Evolutionary conservation across 768 basidiomycete species (phyloP).

Genomic region (Pleurotus pulmonarius): DNA sequence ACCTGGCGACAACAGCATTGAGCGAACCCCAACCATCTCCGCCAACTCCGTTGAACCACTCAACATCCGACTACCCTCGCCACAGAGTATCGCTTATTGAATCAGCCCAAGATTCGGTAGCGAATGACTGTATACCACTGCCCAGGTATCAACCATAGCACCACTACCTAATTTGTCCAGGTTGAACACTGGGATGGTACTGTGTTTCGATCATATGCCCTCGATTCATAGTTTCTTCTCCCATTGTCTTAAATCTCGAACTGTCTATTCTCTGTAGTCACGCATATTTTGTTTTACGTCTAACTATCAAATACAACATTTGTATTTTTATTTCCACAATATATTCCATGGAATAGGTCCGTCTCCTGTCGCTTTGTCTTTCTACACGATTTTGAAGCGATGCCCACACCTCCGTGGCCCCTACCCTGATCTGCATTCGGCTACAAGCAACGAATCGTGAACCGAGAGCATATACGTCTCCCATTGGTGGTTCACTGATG

Average conservation of each 20-base stretch:
- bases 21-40: constrained; percentile 3
- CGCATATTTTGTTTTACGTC: neutral
- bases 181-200: too few species aligned
- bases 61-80: constrained; percentile 7
- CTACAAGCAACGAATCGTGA: neutral
- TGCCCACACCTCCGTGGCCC: neutral
- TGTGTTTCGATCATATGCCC: too few species aligned
- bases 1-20: neutral
- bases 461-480: too few species aligned
- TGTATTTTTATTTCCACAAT: constrained; percentile 1
- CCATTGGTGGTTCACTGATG: too few species aligned
- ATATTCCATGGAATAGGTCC: too few species aligned
- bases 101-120: constrained; percentile 5
- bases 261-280: neutral
- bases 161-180: too few species aligned
- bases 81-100: constrained; percentile 5
- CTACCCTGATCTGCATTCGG: neutral
- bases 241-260: neutral
- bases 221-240: neutral
- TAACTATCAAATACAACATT: neutral
- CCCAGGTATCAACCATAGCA: constrained; percentile 7
- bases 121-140: constrained; percentile 4
- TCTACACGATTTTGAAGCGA: neutral
- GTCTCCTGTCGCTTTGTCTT: neutral
- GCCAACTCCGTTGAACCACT: constrained; percentile 1